Conservation (phyloP, 768 basidiomycete species). For the Leucocoprinus sp. region DNA sequence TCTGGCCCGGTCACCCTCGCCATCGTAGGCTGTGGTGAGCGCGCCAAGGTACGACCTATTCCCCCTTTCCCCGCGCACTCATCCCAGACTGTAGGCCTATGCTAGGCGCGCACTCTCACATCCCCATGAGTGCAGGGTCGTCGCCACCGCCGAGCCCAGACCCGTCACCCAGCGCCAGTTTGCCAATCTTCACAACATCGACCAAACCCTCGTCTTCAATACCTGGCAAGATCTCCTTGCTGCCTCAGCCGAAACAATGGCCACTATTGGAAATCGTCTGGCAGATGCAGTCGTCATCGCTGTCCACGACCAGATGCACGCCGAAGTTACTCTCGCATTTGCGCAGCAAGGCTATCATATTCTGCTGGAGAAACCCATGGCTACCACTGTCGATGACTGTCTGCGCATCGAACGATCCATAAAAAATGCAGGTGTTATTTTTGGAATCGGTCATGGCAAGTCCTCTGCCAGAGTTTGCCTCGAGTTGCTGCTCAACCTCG, state of each 20-base stretch:
- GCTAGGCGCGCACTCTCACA: conserved; percentile 48
- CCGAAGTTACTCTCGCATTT: conserved; percentile 66
- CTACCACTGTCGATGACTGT: conserved; percentile 65
- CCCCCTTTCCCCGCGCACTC: background rate
- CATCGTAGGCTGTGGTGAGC: conserved; percentile 76
- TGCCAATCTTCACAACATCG: conserved; percentile 47
- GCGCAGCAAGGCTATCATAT: conserved; percentile 81
- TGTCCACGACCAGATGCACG: conserved; percentile 76
- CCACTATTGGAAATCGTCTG: conserved; percentile 56
- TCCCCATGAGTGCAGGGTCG: conserved; percentile 64
- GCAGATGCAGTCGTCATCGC: conserved; percentile 79
- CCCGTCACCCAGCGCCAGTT: conserved; percentile 53
- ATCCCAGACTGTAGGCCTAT: conserved; percentile 41
- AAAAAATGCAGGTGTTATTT: conserved; percentile 61
- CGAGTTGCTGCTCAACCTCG: background rate
- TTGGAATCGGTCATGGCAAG: conserved; percentile 83
- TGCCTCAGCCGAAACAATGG: conserved; percentile 60
- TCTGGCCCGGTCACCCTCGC: conserved; percentile 56
- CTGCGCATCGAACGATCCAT: conserved; percentile 68
- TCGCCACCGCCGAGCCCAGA: conserved; percentile 82
- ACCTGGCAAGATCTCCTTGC: conserved; percentile 64
- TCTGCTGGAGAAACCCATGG: conserved; percentile 91
- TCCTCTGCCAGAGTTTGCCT: conserved; percentile 1
- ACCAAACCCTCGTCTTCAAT: conserved; percentile 60
- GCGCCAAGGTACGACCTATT: conserved; percentile 49